Conservation (phyloP, 176 grass and related monocot species). For the Miscanthus lutarioriparius region DNA sequence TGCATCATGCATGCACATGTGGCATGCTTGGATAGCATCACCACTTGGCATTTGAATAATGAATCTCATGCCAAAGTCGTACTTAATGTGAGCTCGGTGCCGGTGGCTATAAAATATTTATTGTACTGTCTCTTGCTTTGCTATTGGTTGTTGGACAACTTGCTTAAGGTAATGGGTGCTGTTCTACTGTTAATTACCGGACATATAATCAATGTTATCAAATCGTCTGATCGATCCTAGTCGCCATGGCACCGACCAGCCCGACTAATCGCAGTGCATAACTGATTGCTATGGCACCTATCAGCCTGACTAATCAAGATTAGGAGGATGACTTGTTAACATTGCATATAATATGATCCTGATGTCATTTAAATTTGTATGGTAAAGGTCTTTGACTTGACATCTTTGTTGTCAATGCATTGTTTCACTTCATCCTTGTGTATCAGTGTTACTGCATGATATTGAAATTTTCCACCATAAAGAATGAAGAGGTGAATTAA, state of each 20-base stretch:
- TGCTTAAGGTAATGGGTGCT: background rate
- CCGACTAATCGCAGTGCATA: background rate
- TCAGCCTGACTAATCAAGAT: background rate
- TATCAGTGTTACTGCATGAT: background rate
- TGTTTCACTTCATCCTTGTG: slow-evolving; percentile 4
- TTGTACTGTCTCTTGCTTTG: slow-evolving; percentile 20
- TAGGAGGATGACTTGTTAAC: background rate
- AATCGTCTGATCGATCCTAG: background rate
- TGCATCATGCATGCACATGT: background rate
- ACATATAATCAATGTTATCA: background rate
- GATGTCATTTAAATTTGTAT: background rate
- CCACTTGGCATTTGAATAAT: background rate
- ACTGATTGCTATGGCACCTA: background rate
- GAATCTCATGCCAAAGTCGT: background rate
- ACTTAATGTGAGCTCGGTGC: background rate
- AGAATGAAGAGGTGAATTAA: background rate
- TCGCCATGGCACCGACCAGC: background rate
- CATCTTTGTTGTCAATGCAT: background rate
- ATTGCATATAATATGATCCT: background rate
- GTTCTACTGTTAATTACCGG: slow-evolving; percentile 4
- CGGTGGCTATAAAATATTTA: background rate
- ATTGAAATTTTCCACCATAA: background rate
- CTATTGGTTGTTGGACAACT: slow-evolving; percentile 23
- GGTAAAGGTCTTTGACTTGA: background rate
- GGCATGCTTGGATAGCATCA: background rate